Percentiles rank a stretch among this genome's conserved stretches.
phyloP scores from a whole-genome alignment of 23 red algal species.

The Gracilaria vermiculophylla region DNA sequence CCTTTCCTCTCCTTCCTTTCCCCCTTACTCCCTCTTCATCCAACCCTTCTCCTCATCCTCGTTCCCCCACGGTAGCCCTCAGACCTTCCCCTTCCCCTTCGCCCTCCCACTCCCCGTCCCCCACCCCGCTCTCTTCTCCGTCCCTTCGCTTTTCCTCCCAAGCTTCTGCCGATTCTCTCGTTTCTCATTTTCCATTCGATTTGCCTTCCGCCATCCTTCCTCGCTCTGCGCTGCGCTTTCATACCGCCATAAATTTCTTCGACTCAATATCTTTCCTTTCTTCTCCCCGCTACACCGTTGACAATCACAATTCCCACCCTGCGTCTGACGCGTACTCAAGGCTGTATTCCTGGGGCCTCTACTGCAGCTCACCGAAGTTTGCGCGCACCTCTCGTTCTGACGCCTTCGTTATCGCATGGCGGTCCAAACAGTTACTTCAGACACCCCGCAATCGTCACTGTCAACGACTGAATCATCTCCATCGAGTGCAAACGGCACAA shows the following conservation, averaged over 20 bases:
- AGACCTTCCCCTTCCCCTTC: background rate
- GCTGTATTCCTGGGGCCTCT: background rate
- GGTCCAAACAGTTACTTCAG: background rate
- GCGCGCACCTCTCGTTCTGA: background rate
- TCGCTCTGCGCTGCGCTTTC: background rate
- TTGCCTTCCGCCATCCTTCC: background rate
- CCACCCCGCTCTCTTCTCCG: background rate
- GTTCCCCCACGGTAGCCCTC: too few species aligned
- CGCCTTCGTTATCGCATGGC: background rate
- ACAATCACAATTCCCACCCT: background rate
- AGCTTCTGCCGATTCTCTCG: background rate
- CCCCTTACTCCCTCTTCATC: background rate
- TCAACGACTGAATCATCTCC: background rate
- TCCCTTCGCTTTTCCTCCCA: background rate
- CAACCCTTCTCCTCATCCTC: too few species aligned
- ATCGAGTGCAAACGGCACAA: background rate
- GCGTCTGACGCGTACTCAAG: background rate
- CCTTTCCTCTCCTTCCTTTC: background rate
- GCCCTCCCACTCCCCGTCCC: background rate
- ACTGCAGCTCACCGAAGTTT: conserved; percentile 10
- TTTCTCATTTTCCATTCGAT: background rate
- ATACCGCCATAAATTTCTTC: background rate
- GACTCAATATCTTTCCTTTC: background rate
- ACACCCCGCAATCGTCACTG: background rate
- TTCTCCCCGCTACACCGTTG: background rate